Conservation (phyloP, 495 filamentous ascomycete species). For the Xylaria cubensis region DNA sequence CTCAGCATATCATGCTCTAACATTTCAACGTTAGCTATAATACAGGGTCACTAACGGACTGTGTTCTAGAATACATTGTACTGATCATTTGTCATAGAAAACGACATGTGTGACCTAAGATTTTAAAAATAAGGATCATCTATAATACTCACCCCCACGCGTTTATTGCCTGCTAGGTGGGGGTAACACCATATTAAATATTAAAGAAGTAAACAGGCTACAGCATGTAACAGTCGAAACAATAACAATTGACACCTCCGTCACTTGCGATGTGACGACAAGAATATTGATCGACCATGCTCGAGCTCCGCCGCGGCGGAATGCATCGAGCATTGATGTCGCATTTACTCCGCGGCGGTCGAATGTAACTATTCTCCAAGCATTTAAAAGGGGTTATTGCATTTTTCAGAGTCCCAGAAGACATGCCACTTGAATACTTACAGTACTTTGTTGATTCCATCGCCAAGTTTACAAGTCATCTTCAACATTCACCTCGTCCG, state of each 20-base stretch:
- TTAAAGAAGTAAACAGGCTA: background rate
- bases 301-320: constrained; percentile 22
- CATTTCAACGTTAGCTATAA: background rate
- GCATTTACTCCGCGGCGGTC: constrained; percentile 24
- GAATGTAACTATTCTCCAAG: background rate
- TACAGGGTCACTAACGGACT: background rate
- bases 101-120: background rate
- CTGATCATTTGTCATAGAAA: background rate
- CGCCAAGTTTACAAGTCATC: background rate
- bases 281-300: background rate
- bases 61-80: background rate
- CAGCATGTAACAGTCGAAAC: background rate
- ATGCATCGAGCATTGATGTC: background rate
- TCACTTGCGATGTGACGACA: background rate
- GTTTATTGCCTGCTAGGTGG: background rate
- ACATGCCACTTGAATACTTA: background rate
- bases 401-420: background rate
- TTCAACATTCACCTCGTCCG: background rate
- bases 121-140: too few relatives aligned
- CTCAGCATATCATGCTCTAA: background rate
- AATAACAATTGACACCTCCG: background rate
- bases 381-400: background rate
- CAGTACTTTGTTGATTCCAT: too few relatives aligned
- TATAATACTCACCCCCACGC: background rate
- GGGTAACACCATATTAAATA: background rate